Evolutionary conservation across 495 filamentous ascomycete genomes (phyloP), one percentile per base, ranked within the genome.

Genomic region (Hypoxylon lienhwacheense): DNA sequence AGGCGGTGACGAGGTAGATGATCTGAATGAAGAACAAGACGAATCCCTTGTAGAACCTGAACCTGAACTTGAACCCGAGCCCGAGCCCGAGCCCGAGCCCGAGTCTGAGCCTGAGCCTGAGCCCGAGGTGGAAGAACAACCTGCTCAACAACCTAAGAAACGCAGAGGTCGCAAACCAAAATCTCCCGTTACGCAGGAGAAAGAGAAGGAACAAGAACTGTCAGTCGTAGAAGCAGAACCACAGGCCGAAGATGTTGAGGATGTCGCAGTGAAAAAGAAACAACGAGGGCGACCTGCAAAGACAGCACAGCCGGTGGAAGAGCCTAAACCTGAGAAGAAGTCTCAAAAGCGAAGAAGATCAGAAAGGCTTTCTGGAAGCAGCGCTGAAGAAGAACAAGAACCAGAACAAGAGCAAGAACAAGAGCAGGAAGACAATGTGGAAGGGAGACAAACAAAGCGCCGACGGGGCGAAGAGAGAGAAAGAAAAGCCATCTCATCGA

Each of bases 81-180:
- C 47, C 11, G 61, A 64, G 21, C n/a, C n/a, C n/a, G n/a, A n/a
- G n/a, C n/a, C n/a, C n/a, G n/a, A n/a, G n/a, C n/a, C n/a, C n/a
- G n/a, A n/a, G n/a, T n/a, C n/a, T n/a, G n/a, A n/a, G n/a, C n/a
- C n/a, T n/a, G n/a, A n/a, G n/a, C n/a, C n/a, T n/a, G n/a, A n/a
- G n/a, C n/a, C n/a, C n/a, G 58, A 61, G 16, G 55, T 59, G 1
- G 63, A 56, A 2, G 65, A 61, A 10, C 64, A 69, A 24, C 29
- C 46, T 1, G 45, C 39, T 33, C 48, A 61, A 24, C 31, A 61
- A 31, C 43, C 62, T 41, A 70, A 66, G 11, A 62, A 59, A 14
- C 65, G 63, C 36, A 55, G 61, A 59, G 64, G 48, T 28, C 66
- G 47, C 51, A 74, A 64, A 56, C 59, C 49, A 24, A 68, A 66